Evolutionary conservation across 768 basidiomycete species (phyloP), one percentile per base, ranked within the genome.

Genomic region (Lactarius pseudohatsudake): DNA sequence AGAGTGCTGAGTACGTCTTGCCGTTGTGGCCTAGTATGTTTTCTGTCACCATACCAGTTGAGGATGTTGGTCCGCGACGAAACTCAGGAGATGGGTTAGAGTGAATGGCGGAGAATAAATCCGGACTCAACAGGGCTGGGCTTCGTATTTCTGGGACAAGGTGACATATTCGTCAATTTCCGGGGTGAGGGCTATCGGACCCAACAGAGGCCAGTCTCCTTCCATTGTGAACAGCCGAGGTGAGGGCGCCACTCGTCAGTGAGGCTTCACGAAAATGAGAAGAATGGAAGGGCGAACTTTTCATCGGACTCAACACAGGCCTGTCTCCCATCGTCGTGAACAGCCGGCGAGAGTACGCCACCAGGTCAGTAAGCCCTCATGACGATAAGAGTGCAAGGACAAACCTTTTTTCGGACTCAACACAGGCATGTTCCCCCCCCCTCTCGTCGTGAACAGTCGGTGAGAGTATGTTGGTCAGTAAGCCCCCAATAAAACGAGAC

Each of bases 31-130:
- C 11, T 53, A 2, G 50, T 13, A 26, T 15, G 6, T 26, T 13
- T 50, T 13, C 47, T 53, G 50, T 50, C 50, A 53, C 50, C 50
- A 53, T 53, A 28, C 50, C 26, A n/a, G 50, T 53, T 28, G 50
- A 28, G 11, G 26, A 53, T 26, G 26, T 53, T 15, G 20, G 55
- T 10, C 13, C 30, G 16, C 26, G 16, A 20, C 2, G 16, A 28
- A 53, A 50, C 22, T 38, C 9, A 26, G 16, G 32, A 57, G 40
- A 63, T 16, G 26, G n/a, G 32, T 36, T 13, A 34, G 16, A 16
- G 56, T 18, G 45, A 43, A 58, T 26, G 20, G 43, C 20, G 18
- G 38, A 16, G 18, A 57, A 16, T 18, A 32, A 13, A 36, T 26
- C 30, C 57, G 10, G 57, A 26, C 57, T 30, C 15, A 34, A 45